Evolutionary conservation across 306 rosid species (phyloP).

Genomic region (Canavalia gladiata): DNA sequence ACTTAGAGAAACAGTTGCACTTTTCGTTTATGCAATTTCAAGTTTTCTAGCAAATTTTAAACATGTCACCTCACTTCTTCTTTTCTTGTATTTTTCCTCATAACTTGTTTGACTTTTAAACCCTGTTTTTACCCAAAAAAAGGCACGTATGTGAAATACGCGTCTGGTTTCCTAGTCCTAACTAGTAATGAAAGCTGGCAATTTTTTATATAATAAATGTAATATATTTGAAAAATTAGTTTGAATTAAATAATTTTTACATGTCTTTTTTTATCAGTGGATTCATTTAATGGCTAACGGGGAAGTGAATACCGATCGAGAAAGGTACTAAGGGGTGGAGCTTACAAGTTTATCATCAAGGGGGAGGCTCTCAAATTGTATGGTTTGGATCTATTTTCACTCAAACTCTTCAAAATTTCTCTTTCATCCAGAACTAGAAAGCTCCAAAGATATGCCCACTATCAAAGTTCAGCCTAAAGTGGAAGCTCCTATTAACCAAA

Average conservation of each 20-base stretch:
- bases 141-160: too few relatives aligned
- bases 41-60: constrained; percentile 5
- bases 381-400: constrained; percentile 48
- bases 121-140: constrained; percentile 12
- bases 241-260: not conserved
- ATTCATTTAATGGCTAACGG: constrained; percentile 37
- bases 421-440: constrained; percentile 56
- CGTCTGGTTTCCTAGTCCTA: not conserved
- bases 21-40: not conserved
- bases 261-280: not conserved
- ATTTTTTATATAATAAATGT: constrained; percentile 30
- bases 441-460: constrained; percentile 61
- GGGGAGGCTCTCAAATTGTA: constrained; percentile 35
- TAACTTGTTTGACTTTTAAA: not conserved
- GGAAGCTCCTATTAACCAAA: constrained; percentile 47
- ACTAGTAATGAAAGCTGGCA: constrained; percentile 1
- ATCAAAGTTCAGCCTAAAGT: constrained; percentile 57
- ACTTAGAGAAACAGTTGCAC: not conserved
- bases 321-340: constrained; percentile 12
- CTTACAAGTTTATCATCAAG: not conserved
- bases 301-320: constrained; percentile 6
- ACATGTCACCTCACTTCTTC: not conserved
- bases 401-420: constrained; percentile 45
- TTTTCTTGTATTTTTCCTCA: not conserved
- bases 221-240: constrained; percentile 23